Evolutionary conservation across 2,329 filamentous ascomycete genomes (phyloP).

Genomic region (Fusarium verticillioides): DNA sequence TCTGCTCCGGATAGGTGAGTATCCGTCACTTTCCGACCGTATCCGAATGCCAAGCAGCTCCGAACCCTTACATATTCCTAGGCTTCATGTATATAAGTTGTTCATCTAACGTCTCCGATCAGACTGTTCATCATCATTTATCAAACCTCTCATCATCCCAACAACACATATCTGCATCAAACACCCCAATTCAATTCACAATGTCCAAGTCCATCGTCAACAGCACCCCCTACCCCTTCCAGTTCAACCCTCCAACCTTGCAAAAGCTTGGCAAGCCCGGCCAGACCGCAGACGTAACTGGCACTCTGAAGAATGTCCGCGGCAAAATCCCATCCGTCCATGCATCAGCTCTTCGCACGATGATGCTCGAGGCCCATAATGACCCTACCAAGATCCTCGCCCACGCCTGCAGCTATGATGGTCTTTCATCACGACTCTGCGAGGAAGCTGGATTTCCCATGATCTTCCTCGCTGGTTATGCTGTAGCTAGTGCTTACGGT

Average conservation of each 20-base stretch:
- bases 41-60: background rate
- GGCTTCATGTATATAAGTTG: background rate
- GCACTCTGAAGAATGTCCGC: slow-evolving; percentile 24
- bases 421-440: slow-evolving; percentile 54
- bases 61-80: rapidly evolving
- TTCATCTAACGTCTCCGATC: rapidly evolving
- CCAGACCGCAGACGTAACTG: slow-evolving; percentile 10
- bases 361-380: slow-evolving; percentile 54
- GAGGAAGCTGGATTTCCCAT: slow-evolving; percentile 60
- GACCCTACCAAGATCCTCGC: slow-evolving; percentile 58
- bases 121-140: background rate
- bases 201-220: slow-evolving; percentile 46
- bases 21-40: background rate
- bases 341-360: slow-evolving; percentile 50
- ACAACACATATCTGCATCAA: background rate
- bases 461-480: slow-evolving; percentile 57
- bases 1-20: background rate
- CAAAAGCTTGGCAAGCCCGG: slow-evolving; percentile 27
- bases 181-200: background rate
- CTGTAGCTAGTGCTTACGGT: slow-evolving; percentile 53
- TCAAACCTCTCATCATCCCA: background rate
- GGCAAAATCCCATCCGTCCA: slow-evolving; percentile 51
- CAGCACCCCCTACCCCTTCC: slow-evolving; percentile 48
- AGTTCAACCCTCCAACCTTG: slow-evolving; percentile 35
- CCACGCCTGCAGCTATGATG: slow-evolving; percentile 56